Percentiles rank a stretch among this genome's conserved stretches.
phyloP scores from a whole-genome alignment of 1,139 yeast species.

The Blastobotrys proliferans region DNA sequence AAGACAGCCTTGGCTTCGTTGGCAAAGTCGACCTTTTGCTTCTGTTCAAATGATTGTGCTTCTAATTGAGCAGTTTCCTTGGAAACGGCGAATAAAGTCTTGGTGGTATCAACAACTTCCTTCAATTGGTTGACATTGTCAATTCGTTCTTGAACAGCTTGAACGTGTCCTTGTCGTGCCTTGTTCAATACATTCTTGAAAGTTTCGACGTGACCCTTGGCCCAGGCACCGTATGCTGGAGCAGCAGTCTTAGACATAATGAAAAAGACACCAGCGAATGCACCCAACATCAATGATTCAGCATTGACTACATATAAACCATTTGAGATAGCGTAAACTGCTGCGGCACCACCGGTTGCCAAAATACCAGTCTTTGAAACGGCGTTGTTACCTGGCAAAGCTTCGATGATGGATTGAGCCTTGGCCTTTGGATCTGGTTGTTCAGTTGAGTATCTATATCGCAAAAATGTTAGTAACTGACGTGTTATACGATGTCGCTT shows the following conservation, averaged over 20 bases:
- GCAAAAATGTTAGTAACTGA: constrained; percentile 12
- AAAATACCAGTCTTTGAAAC: constrained; percentile 91
- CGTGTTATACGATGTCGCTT: background rate
- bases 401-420: constrained; percentile 85
- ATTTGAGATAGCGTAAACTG: constrained; percentile 89
- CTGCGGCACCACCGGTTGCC: constrained; percentile 93
- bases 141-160: constrained; percentile 91
- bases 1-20: constrained; percentile 89
- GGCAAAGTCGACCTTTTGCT: constrained; percentile 86
- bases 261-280: constrained; percentile 73
- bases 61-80: constrained; percentile 96
- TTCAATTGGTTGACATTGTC: constrained; percentile 81
- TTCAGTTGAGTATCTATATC: constrained; percentile 38
- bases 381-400: constrained; percentile 87
- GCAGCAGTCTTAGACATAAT: constrained; percentile 84
- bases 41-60: constrained; percentile 87
- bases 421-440: constrained; percentile 76
- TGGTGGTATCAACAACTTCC: constrained; percentile 88
- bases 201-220: constrained; percentile 82
- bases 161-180: constrained; percentile 85
- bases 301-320: constrained; percentile 91
- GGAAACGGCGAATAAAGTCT: constrained; percentile 86
- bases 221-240: constrained; percentile 93
- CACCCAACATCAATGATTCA: constrained; percentile 79
- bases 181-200: constrained; percentile 78